These are phyloP conservation scores for Candida khao-thaluensis DNA, from an alignment of 805 yeast genomes.

Conservation along the genomic window DNA sequence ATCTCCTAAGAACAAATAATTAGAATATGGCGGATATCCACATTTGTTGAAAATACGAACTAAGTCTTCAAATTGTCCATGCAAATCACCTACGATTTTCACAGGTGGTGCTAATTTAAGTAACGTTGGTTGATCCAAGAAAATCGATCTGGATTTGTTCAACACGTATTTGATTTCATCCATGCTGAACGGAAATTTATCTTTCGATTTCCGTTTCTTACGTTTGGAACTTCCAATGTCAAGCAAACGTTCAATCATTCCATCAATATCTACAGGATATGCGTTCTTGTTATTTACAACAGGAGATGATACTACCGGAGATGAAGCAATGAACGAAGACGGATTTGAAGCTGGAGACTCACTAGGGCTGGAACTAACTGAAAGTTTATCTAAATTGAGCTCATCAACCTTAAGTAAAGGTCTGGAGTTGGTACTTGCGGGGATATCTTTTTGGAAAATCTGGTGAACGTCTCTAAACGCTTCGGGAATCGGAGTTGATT, in stretches of 20 bases:
- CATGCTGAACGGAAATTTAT: constrained; percentile 50
- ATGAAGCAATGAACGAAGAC: constrained; percentile 15
- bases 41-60: constrained; percentile 55
- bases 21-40: constrained; percentile 58
- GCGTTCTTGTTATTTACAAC: constrained; percentile 10
- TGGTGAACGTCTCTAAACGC: constrained; percentile 1
- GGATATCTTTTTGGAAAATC: constrained; percentile 6
- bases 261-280: constrained; percentile 55
- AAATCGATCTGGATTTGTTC: constrained; percentile 56
- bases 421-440: not conserved
- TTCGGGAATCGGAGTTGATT: constrained; percentile 21
- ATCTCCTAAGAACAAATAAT: constrained; percentile 57
- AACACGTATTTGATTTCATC: constrained; percentile 59
- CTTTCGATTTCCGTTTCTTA: constrained; percentile 28
- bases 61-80: constrained; percentile 61
- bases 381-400: constrained; percentile 5
- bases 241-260: constrained; percentile 59
- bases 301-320: constrained; percentile 17
- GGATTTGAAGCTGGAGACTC: constrained; percentile 16
- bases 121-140: constrained; percentile 62
- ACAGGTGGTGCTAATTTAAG: constrained; percentile 73
- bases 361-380: constrained; percentile 4
- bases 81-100: constrained; percentile 81
- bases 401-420: not conserved
- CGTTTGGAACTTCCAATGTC: constrained; percentile 43